Conservation (phyloP, 2,329 filamentous ascomycete genomes). For the Ceratocystis ficicola region DNA sequence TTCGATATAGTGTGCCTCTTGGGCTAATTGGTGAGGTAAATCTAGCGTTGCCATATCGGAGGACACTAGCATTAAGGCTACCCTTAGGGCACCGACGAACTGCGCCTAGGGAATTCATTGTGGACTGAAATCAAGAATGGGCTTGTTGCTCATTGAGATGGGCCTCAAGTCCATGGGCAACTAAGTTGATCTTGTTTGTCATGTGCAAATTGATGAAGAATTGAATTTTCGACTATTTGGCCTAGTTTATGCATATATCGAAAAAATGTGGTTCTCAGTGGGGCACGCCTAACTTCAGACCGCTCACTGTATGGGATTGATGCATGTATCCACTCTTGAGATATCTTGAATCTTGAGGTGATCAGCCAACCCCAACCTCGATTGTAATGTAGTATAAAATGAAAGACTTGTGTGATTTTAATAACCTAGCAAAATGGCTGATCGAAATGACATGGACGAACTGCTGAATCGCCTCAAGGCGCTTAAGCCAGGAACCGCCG, state of each 20-base stretch:
- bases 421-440: not conserved
- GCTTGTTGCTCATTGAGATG: not conserved
- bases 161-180: not conserved
- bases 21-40: not conserved
- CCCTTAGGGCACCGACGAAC: constrained; percentile 2
- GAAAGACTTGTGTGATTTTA: not conserved
- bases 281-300: not conserved
- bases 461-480: constrained; percentile 44
- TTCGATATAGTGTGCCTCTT: not conserved
- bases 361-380: not conserved
- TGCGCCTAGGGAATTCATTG: constrained; percentile 2
- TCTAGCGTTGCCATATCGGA: not conserved
- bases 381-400: not conserved
- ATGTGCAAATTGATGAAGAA: not conserved
- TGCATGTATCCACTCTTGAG: constrained; percentile 9
- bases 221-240: not conserved
- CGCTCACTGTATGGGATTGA: not conserved
- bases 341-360: not conserved
- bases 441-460: constrained; percentile 13
- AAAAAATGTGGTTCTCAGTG: not conserved
- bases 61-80: not conserved
- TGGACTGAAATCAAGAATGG: too few relatives aligned
- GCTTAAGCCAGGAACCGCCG: constrained; percentile 33
- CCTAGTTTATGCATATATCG: constrained; percentile 4
- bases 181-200: not conserved